Evolutionary conservation across 257 asterid species (phyloP).

Genomic region (Coffea eugenioides): DNA sequence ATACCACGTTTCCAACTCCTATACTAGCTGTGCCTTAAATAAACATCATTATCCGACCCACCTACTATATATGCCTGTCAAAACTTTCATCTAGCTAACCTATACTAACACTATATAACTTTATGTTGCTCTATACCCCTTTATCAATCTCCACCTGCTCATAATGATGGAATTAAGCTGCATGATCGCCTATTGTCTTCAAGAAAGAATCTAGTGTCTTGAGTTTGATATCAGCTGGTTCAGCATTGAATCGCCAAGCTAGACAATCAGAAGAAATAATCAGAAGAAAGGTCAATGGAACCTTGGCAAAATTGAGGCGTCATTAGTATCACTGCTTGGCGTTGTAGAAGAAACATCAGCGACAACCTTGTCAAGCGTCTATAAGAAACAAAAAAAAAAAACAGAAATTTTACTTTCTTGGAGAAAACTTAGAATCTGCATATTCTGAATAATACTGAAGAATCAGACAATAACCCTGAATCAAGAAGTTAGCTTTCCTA

Average conservation of each 20-base stretch:
- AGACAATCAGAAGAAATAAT: not conserved
- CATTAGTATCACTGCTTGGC: not conserved
- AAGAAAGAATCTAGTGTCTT: not conserved
- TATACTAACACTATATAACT: no score
- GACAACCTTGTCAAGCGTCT: constrained; percentile 17
- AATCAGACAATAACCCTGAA: not conserved
- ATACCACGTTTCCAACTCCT: not conserved
- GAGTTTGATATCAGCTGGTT: not conserved
- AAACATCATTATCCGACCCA: not conserved
- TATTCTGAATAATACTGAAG: not conserved
- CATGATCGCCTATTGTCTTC: not conserved
- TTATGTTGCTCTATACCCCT: no score
- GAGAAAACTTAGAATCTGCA: not conserved
- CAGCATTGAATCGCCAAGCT: not conserved
- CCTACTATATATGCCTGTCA: not conserved
- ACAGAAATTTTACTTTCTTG: not conserved
- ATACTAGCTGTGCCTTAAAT: not conserved
- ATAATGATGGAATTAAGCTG: not conserved
- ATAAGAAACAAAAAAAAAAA: not conserved
- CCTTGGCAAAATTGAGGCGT: not conserved
- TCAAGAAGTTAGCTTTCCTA: not conserved
- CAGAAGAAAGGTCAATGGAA: not conserved
- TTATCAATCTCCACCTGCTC: no score
- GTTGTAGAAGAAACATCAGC: constrained; percentile 16
- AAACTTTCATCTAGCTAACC: no score